These are phyloP conservation scores for Eragrostis tef DNA, from an alignment of 202 grass and related monocot species.

Conservation along the genomic window DNA sequence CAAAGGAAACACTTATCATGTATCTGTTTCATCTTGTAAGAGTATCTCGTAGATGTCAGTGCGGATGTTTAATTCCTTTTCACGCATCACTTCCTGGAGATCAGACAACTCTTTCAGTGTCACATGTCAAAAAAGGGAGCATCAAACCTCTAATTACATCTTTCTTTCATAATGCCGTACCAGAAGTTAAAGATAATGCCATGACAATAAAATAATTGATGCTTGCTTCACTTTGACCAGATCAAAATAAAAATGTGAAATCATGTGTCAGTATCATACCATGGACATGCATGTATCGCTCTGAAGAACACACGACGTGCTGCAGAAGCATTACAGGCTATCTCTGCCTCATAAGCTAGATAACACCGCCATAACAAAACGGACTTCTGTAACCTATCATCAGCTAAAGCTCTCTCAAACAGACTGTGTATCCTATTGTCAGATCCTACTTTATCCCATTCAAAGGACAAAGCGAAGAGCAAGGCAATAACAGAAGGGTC, in stretches of 20 bases:
- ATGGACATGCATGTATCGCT: conserved; percentile 98
- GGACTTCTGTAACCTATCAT: conserved; percentile 88
- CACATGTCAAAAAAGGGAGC: conserved; percentile 33
- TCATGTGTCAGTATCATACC: conserved; percentile 52
- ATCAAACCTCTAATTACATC: conserved; percentile 29
- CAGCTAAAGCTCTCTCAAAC: conserved; percentile 86
- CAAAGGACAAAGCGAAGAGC: conserved; percentile 86
- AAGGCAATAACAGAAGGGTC: conserved; percentile 73
- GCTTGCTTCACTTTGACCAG: background rate
- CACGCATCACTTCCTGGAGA: conserved; percentile 97
- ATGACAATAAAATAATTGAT: background rate
- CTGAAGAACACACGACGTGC: conserved; percentile 90
- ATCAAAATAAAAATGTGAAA: conserved; percentile 19
- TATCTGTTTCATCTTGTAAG: conserved; percentile 74
- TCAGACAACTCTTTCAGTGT: conserved; percentile 88
- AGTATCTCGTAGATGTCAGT: conserved; percentile 97
- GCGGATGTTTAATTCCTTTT: conserved; percentile 83
- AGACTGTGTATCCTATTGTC: conserved; percentile 81
- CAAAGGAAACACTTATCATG: conserved; percentile 32
- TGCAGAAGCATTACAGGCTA: conserved; percentile 67
- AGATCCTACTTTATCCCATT: conserved; percentile 75
- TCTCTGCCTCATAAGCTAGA: conserved; percentile 77
- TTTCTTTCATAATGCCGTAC: background rate
- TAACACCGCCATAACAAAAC: conserved; percentile 89
- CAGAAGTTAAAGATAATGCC: background rate